Base-by-base conservation (phyloP, 192 early-diverging fungal species). In the Coemansia sp. region DNA sequence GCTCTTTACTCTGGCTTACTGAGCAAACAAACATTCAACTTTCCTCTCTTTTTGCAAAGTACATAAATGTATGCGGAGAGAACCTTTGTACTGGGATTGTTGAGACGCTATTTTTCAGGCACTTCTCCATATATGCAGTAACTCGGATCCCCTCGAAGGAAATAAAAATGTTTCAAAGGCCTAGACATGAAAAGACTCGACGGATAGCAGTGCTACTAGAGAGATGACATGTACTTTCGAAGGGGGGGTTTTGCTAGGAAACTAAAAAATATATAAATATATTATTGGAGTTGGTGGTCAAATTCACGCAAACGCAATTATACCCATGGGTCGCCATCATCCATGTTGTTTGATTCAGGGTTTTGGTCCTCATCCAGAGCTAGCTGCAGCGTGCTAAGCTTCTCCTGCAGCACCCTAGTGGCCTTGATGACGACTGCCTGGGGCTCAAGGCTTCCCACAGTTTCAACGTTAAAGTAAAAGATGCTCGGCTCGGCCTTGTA, bases 381-480 rank as follows among this genome's bases (percentile, higher is more conserved):
- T 38, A 88, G 81, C 58, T 87, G 83, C 44, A 89, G 54, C 18
- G 75, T 78, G 17, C 79, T 83, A 36, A 91, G 82, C 46, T 87
- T 88, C 39, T 88, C 89, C 37, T 84, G 80, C 54, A 91, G 58
- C 27, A 83, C 82, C 4, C 83, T 77, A 50, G 87, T 85, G 2
- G 83, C 85, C 53, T 75, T 81, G 25, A 78, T 71, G 17, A 87
- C 82, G 15, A 91, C 81, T 4, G 78, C 78, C 63, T 88, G 87
- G 6, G 89, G 87, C 30, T 81, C 72, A 60, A 91, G 66, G 39
- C 81, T 85, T 33, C 89, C 89, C 26, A 88, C 81, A 7, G 89
- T 88, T 81, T 92, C 90, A 17, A 87, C 70, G 45, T 80, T 79
- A 59, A 88, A 83, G 57, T 92, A 92, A 46, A 85, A 92, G 27